Evolutionary conservation across 208 protist species (phyloP).

Genomic region (Naegleria lovaniensis): DNA sequence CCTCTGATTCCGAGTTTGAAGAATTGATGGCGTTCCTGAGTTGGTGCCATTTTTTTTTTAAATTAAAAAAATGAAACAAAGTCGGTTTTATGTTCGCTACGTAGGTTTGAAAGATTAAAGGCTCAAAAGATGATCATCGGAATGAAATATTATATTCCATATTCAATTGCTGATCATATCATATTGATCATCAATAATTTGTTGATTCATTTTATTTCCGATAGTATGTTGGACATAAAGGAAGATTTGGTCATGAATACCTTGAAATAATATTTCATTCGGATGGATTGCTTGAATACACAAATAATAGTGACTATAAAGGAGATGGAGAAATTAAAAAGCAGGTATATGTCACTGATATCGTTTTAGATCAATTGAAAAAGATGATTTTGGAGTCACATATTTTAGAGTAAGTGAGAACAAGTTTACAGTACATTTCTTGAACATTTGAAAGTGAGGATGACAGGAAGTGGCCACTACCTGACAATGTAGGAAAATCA

Average conservation of each 20-base stretch:
- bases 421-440: not conserved
- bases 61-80: not conserved
- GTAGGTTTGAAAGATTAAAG: slow-evolving; percentile 6
- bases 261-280: slow-evolving; percentile 68
- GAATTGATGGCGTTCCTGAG: too few species aligned
- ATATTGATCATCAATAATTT: too few species aligned
- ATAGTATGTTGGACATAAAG: slow-evolving; percentile 80
- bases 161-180: too few species aligned
- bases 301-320: slow-evolving; percentile 87
- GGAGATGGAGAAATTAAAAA: slow-evolving; percentile 80
- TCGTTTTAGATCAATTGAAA: slow-evolving; percentile 69
- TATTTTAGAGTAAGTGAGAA: slow-evolving; percentile 55
- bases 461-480: slow-evolving; percentile 66
- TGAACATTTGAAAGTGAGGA: not conserved
- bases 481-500: slow-evolving; percentile 72
- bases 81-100: not conserved
- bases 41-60: too few species aligned
- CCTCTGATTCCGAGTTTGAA: too few species aligned
- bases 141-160: too few species aligned
- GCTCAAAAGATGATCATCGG: too few species aligned
- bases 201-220: slow-evolving; percentile 15
- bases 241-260: slow-evolving; percentile 88
- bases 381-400: slow-evolving; percentile 71
- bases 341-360: slow-evolving; percentile 64
- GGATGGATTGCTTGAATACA: slow-evolving; percentile 64